Evolutionary conservation across 148 eudicot species (phyloP), one percentile per base, ranked within the genome.

Genomic region (Salicornia ramosissima): DNA sequence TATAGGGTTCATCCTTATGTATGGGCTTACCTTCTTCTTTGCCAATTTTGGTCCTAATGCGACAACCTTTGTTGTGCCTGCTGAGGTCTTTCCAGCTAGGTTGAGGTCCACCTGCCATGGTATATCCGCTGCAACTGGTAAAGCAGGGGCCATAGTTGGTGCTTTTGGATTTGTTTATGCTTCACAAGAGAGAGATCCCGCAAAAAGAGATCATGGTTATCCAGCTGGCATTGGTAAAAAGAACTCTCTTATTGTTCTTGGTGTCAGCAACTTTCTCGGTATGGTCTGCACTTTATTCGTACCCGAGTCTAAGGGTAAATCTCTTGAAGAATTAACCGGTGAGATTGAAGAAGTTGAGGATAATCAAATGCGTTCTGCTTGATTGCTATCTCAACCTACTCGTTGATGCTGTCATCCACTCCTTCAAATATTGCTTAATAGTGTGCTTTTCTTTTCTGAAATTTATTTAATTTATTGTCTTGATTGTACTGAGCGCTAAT

Each of bases 31-130:
- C 19, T 49, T 49, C 53, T 49, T 49, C 53, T 49, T 49, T 15
- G 53, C 53, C 5, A 49, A 49, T 22, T 49, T 49, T 49, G 53
- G 53, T 5, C 53, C 53, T 49, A 49, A 49, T 15, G 30, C 46
- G 21, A 64, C 68, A 12, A 64, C 68, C 6, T 64, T 64, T 9
- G 68, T 64, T 0, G 68, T 64, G 11, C 68, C 68, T 0, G 68
- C 68, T 2, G 68, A 64, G 68, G 29, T 64, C 15, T 64, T 64
- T 22, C 68, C 68, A 0, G 68, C 68, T 18, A 25, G 68, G 52
- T 50, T 64, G 22, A 64, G 68, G 53, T 49, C 53, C 7, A 49
- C 53, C 5, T 49, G 53, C 24, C 53, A 49, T 49, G 53, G 53
- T 49, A 49, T 64, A 24, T 64, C 68, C 0, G 12, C 68, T 4